These are phyloP conservation scores for Babesia bigemina DNA, from an alignment of 169 alveolate genomes.

Conservation along the genomic window DNA sequence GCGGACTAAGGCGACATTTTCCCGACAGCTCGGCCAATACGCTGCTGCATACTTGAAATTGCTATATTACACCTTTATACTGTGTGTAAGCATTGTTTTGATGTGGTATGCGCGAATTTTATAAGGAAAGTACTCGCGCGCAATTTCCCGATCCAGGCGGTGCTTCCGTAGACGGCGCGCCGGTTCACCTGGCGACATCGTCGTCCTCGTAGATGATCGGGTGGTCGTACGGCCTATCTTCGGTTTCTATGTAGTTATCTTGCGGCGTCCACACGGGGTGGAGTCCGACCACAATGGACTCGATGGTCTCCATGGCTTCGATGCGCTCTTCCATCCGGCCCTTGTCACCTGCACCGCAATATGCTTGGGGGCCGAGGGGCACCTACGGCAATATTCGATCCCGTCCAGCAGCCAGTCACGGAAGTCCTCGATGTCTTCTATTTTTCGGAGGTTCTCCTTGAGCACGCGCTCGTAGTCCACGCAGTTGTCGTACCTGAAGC, in stretches of 20 bases:
- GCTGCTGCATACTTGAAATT: too few relatives aligned
- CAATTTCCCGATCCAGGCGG: neutral
- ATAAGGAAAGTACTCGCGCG: neutral
- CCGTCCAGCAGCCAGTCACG: conserved; percentile 63
- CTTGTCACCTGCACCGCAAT: conserved; percentile 16
- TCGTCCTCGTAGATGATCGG: conserved; percentile 1
- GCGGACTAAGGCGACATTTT: too few relatives aligned
- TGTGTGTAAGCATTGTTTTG: too few relatives aligned
- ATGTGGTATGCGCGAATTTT: too few relatives aligned
- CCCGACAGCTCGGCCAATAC: too few relatives aligned
- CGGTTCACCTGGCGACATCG: conserved; percentile 10
- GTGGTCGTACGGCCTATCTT: conserved; percentile 38
- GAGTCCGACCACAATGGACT: conserved; percentile 34
- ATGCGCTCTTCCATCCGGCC: conserved; percentile 23
- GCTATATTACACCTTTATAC: too few relatives aligned
- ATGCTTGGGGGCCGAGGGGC: neutral
- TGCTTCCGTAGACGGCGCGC: conserved; percentile 22
- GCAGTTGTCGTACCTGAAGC: conserved; percentile 42
- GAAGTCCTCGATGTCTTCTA: conserved; percentile 66
- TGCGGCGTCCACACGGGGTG: conserved; percentile 68
- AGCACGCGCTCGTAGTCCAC: conserved; percentile 15
- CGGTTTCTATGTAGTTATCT: conserved; percentile 63
- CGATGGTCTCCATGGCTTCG: conserved; percentile 59
- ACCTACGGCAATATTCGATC: conserved; percentile 60
- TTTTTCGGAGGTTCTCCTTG: conserved; percentile 33